Evolutionary conservation across 176 grass and related monocot species (phyloP).

Genomic region (Carex scoparia): DNA sequence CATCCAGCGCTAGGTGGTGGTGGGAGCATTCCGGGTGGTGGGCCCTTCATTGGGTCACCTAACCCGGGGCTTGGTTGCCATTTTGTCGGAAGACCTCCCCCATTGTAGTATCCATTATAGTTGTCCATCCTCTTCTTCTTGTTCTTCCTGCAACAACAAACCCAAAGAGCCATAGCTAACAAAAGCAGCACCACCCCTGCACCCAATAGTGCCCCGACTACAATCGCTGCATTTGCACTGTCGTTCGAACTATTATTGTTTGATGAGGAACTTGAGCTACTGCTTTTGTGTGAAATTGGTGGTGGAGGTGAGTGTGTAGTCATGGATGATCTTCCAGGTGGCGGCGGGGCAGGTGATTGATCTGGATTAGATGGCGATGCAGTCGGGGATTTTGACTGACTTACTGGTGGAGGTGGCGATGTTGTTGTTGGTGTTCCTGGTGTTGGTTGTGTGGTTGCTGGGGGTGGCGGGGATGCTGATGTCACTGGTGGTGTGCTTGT

Average conservation of each 20-base stretch:
- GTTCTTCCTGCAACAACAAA: slow-evolving; percentile 20
- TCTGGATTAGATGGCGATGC: neutral
- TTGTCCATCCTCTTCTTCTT: slow-evolving; percentile 16
- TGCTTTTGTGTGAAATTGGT: slow-evolving; percentile 6
- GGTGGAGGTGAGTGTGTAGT: slow-evolving; percentile 10
- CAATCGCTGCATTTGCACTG: neutral
- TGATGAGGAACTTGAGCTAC: neutral
- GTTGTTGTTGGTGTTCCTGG: neutral
- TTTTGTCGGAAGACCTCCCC: slow-evolving; percentile 15
- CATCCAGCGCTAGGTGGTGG: slow-evolving; percentile 22
- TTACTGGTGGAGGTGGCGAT: neutral
- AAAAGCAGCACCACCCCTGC: slow-evolving; percentile 1
- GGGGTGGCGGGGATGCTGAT: neutral
- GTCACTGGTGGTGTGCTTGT: neutral
- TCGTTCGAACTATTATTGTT: neutral
- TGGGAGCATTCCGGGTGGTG: neutral
- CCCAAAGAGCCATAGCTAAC: neutral
- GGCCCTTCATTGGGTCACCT: neutral
- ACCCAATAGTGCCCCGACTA: neutral
- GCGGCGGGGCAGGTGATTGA: neutral
- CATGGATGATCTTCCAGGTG: neutral
- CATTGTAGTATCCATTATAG: slow-evolving; percentile 9
- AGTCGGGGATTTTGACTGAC: neutral
- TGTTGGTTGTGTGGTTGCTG: neutral
- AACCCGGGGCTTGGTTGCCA: slow-evolving; percentile 12